Evolutionary conservation across 2,329 filamentous ascomycete species (phyloP).

Genomic region (Pseudogymnoascus verrucosus): DNA sequence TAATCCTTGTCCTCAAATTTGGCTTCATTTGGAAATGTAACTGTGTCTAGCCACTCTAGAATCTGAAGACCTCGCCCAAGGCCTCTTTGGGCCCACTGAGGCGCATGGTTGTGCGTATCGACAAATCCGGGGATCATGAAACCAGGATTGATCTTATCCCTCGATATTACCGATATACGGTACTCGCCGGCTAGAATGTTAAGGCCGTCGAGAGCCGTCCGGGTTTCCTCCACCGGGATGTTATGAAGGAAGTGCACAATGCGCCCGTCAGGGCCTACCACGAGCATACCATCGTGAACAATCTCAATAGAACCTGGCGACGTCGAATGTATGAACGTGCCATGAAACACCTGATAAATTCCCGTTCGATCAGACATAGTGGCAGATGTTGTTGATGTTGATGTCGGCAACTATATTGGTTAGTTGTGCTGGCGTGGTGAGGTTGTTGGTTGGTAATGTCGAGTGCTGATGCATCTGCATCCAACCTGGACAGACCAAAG

Average conservation of each 20-base stretch:
- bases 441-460: not conserved
- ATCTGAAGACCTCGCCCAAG: constrained; percentile 24
- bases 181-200: not conserved
- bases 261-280: not conserved
- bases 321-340: not conserved
- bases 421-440: not conserved
- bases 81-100: constrained; percentile 42
- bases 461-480: not conserved
- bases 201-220: not conserved
- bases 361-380: not conserved
- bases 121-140: constrained; percentile 16
- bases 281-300: not conserved
- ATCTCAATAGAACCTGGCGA: not conserved
- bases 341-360: not conserved
- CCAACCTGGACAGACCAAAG: not conserved
- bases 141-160: not conserved
- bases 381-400: not conserved
- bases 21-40: constrained; percentile 58
- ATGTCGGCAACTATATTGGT: not conserved
- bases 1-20: constrained; percentile 56
- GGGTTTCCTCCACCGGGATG: not conserved
- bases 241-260: not conserved
- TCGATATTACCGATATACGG: not conserved
- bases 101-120: constrained; percentile 65
- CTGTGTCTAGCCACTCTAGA: constrained; percentile 53